These are phyloP conservation scores for Cutaneotrichosporon sp. DNA, from an alignment of 1,284 basidiomycete species.

Conservation along the genomic window DNA sequence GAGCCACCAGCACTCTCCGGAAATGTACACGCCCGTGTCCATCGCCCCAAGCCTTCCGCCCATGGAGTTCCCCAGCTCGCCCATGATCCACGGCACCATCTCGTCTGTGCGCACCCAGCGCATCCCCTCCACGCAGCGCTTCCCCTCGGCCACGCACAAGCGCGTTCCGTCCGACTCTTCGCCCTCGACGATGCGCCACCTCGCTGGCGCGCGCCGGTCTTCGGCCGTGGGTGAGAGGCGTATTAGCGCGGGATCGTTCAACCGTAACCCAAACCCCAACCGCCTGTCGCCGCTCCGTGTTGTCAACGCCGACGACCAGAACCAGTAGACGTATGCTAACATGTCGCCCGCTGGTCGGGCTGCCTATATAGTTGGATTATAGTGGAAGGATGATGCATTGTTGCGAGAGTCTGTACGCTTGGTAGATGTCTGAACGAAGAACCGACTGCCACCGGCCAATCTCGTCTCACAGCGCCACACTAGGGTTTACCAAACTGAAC, in stretches of 20 bases:
- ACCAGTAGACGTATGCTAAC: too few species aligned
- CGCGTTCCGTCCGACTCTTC: neutral
- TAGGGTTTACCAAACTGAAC: too few species aligned
- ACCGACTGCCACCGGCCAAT: too few species aligned
- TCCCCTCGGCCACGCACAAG: constrained; percentile 1
- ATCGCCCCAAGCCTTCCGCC: constrained; percentile 18
- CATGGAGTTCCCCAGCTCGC: constrained; percentile 16
- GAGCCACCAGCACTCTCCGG: constrained; percentile 27
- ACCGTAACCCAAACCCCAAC: neutral
- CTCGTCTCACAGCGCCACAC: too few species aligned
- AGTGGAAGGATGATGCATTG: too few species aligned
- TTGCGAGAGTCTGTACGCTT: too few species aligned
- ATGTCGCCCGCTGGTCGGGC: constrained; percentile 7
- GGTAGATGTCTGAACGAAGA: too few species aligned
- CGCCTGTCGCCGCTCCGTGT: constrained; percentile 16
- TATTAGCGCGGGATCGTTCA: neutral
- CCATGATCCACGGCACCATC: constrained; percentile 7
- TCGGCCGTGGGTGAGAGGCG: neutral
- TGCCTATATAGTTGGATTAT: neutral
- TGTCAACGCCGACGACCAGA: constrained; percentile 14
- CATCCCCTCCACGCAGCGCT: neutral
- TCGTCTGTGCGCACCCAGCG: neutral
- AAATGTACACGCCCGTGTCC: constrained; percentile 7
- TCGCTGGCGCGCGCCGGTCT: constrained; percentile 7
- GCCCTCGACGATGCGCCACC: constrained; percentile 7